Evolutionary conservation across 176 grass and related monocot genomes (phyloP), one percentile per base, ranked within the genome.

Genomic region (Phoenix dactylifera): DNA sequence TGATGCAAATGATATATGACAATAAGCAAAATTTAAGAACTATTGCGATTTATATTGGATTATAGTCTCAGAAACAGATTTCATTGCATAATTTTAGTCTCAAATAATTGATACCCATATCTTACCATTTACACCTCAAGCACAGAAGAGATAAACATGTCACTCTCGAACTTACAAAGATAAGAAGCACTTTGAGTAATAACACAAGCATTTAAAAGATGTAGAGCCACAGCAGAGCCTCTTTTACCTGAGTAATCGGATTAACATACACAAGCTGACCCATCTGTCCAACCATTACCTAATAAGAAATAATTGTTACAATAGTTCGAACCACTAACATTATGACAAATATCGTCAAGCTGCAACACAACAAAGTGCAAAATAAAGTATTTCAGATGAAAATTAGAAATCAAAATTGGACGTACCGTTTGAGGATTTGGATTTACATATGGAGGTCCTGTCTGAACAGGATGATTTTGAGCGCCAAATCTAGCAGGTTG

Each of bases 401-500:
- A 25, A 24, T 15, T 19, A 3, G 18, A 35, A 35, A 56, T 18
- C 12, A 55, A 57, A 7, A 44, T 20, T n/a, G 24, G 10, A 44
- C 86, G 68, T 81, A 84, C 86, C 67, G 50, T 52, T 28, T 75
- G 86, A 63, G 70, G 52, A 68, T 71, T 64, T 64, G 74, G 24
- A 52, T 44, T 72, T 50, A 70, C 63, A 55, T 84, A 89, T 22
- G 71, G 15, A 52, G 66, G 71, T 24, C 86, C 70, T 39, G 70
- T 44, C 24, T 80, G 81, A 59, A 84, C 52, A 30, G 81, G 77
- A 62, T 89, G 74, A 66, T 89, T 84, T 68, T 74, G 81, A 50
- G 57, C 69, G 50, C 66, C 81, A 39, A 78, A 29, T 71, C 77
- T 77, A 22, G 71, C 65, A 55, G 81, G 86, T 67, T 80, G 77